Evolutionary conservation across 164 flowering plant species (phyloP).

Genomic region (Aristolochia contorta): DNA sequence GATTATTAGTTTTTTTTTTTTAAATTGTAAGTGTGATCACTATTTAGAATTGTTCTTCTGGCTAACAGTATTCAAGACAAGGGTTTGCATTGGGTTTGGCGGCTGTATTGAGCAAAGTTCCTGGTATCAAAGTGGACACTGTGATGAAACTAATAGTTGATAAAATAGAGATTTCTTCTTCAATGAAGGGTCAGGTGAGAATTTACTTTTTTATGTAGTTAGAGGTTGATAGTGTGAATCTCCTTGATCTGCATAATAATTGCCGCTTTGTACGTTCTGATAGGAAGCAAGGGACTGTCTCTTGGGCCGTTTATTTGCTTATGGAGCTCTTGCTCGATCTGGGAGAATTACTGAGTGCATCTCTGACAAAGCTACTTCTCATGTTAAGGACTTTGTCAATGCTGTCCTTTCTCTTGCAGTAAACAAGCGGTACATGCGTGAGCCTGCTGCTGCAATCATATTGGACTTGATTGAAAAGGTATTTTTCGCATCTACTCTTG

Average conservation of each 20-base stretch:
- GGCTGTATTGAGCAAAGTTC: conserved; percentile 31
- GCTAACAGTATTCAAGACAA: conserved; percentile 88
- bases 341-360: conserved; percentile 52
- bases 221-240: neutral
- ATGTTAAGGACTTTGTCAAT: conserved; percentile 52
- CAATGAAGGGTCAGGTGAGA: conserved; percentile 92
- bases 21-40: neutral
- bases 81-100: conserved; percentile 91
- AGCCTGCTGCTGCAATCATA: conserved; percentile 65
- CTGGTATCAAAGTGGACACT: conserved; percentile 46
- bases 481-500: conserved; percentile 1
- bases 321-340: conserved; percentile 84
- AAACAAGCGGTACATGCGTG: conserved; percentile 83
- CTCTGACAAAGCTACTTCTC: conserved; percentile 35
- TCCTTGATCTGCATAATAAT: conserved; percentile 10
- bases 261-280: neutral
- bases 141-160: conserved; percentile 59
- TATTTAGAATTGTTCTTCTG: conserved; percentile 4
- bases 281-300: conserved; percentile 85
- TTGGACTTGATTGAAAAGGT: conserved; percentile 79
- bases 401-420: conserved; percentile 50
- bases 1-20: neutral
- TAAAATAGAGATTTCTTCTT: conserved; percentile 72
- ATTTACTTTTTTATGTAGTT: neutral
- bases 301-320: conserved; percentile 87